Evolutionary conservation across 1,139 yeast species (phyloP).

Genomic region (Suhomyces guaymorum): DNA sequence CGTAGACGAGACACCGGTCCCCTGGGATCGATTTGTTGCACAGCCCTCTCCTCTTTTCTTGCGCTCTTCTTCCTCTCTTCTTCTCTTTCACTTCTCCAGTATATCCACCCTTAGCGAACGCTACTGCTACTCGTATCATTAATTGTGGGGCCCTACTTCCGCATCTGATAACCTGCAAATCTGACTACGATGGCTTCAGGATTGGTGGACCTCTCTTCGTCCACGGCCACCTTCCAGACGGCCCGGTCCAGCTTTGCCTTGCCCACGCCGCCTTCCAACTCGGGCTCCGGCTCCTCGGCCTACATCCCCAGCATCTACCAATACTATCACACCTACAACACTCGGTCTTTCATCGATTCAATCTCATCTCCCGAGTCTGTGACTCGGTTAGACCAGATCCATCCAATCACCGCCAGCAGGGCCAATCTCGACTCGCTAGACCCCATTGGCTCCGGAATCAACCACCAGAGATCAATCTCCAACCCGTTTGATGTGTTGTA

Average conservation of each 20-base stretch:
- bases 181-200: conserved; percentile 10
- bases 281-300: conserved; percentile 3
- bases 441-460: conserved; percentile 7
- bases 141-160: too few relatives aligned
- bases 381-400: conserved; percentile 6
- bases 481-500: conserved; percentile 11
- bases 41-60: too few relatives aligned
- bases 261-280: background rate
- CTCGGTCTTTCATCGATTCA: conserved; percentile 9
- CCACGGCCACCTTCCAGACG: conserved; percentile 11
- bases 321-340: conserved; percentile 11
- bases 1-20: background rate
- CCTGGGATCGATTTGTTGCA: too few relatives aligned
- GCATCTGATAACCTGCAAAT: too few relatives aligned
- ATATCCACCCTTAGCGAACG: too few relatives aligned
- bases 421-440: background rate
- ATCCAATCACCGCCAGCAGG: background rate
- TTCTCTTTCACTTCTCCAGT: too few relatives aligned
- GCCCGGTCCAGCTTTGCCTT: conserved; percentile 9
- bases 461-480: conserved; percentile 9
- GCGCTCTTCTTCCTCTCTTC: too few relatives aligned
- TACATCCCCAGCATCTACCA: conserved; percentile 13
- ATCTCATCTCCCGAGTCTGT: conserved; percentile 11
- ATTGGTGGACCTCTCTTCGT: conserved; percentile 7
- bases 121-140: too few relatives aligned